Percentiles rank a stretch among this genome's conserved stretches.
These are phyloP conservation scores for Gynochthodes officinalis DNA, from an alignment of 257 asterid species.

Conservation along the genomic window DNA sequence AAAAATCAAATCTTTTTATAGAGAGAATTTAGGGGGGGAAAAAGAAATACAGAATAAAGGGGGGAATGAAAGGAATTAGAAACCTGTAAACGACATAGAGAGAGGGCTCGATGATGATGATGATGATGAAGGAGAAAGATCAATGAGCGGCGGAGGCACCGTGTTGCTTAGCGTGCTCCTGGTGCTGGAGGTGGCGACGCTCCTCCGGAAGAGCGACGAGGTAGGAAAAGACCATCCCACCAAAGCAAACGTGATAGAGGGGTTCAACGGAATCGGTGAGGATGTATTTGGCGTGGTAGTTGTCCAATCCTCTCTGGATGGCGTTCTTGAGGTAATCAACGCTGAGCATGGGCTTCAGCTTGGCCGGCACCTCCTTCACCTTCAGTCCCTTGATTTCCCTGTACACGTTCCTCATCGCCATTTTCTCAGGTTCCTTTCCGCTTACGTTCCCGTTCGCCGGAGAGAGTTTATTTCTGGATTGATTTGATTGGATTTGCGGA, in stretches of 20 bases:
- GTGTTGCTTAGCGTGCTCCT: conserved; percentile 38
- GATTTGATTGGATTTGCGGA: conserved; percentile 11
- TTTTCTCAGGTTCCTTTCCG: neutral
- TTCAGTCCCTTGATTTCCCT: conserved; percentile 75
- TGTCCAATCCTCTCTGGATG: conserved; percentile 47
- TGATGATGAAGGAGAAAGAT: conserved; percentile 21
- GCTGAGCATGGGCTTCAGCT: conserved; percentile 66
- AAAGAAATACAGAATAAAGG: neutral
- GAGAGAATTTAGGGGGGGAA: too few relatives aligned
- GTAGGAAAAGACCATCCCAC: conserved; percentile 82
- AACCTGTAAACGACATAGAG: neutral
- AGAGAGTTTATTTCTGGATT: too few relatives aligned
- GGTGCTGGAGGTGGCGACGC: conserved; percentile 92
- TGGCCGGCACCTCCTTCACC: conserved; percentile 72
- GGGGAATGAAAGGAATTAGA: too few relatives aligned
- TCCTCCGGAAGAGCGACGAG: conserved; percentile 95
- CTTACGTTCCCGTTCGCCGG: too few relatives aligned
- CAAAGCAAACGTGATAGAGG: conserved; percentile 71
- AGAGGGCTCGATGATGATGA: too few relatives aligned
- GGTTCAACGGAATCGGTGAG: conserved; percentile 64
- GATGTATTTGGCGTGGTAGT: conserved; percentile 70
- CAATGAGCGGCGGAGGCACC: conserved; percentile 46
- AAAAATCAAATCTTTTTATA: neutral
- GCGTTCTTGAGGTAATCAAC: conserved; percentile 37
- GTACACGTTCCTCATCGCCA: conserved; percentile 72